These are phyloP conservation scores for Epichloe scottii DNA, from an alignment of 2,329 filamentous ascomycete species.

Conservation along the genomic window DNA sequence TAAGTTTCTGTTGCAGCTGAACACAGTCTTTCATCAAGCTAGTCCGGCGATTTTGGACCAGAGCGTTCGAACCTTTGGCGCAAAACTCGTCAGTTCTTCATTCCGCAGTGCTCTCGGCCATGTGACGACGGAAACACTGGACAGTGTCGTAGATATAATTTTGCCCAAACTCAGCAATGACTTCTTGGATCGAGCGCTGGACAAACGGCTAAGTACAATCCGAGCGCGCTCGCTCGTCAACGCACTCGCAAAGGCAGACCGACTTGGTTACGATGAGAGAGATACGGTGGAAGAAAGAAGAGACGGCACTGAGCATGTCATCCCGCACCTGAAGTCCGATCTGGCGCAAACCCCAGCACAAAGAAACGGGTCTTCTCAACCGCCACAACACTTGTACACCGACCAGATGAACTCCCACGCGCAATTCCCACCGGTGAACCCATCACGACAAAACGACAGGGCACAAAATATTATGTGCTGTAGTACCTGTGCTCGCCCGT, in stretches of 20 bases:
- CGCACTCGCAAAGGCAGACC: constrained; percentile 41
- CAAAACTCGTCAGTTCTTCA: constrained; percentile 27
- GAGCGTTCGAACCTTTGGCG: constrained; percentile 33
- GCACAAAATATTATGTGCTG: constrained; percentile 14
- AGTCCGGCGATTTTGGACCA: constrained; percentile 22
- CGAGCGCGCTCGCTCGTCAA: constrained; percentile 42
- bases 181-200: constrained; percentile 42
- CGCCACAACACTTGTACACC: not conserved
- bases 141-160: constrained; percentile 31
- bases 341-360: constrained; percentile 5
- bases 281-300: constrained; percentile 34
- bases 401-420: not conserved
- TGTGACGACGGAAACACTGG: constrained; percentile 28
- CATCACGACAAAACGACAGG: not conserved
- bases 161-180: constrained; percentile 32
- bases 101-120: constrained; percentile 30
- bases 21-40: constrained; percentile 35
- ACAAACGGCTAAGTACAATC: constrained; percentile 39
- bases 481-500: constrained; percentile 21
- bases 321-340: constrained; percentile 17
- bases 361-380: not conserved
- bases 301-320: constrained; percentile 22
- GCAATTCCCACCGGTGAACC: not conserved
- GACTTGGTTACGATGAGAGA: constrained; percentile 40
- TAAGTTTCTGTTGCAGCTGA: constrained; percentile 28